Conservation (phyloP, 345 rosid species). For the Pelargonium nanum region DNA sequence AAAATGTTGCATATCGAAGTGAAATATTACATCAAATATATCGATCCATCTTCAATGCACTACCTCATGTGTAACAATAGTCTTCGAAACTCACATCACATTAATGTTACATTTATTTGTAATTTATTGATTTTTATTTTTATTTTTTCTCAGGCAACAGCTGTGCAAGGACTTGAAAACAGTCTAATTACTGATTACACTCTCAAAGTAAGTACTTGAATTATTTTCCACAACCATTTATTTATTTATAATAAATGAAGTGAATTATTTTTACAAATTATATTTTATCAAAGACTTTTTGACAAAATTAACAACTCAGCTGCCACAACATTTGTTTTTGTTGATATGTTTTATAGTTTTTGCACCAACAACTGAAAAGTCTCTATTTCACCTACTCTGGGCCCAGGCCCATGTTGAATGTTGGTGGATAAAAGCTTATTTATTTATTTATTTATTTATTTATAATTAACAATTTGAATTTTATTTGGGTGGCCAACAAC, state of each 20-base stretch:
- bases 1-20: no score
- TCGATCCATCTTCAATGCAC: no score
- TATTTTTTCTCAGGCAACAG: conserved; percentile 44
- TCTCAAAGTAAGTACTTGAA: conserved; percentile 48
- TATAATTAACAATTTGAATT: no score
- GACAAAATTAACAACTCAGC: no score
- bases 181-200: conserved; percentile 85
- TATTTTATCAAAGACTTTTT: no score
- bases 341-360: no score
- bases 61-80: no score
- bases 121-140: not conserved
- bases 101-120: not conserved
- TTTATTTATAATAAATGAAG: not conserved
- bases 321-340: no score
- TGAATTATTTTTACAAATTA: not conserved
- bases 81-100: no score
- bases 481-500: no score
- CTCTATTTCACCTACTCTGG: not conserved
- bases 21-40: no score
- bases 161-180: conserved; percentile 58
- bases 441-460: no score
- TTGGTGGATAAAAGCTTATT: not conserved
- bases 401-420: not conserved
- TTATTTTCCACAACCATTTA: not conserved
- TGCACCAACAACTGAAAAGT: not conserved